These are phyloP conservation scores for Volvox africanus DNA, from an alignment of 139 green algal species.

Conservation along the genomic window DNA sequence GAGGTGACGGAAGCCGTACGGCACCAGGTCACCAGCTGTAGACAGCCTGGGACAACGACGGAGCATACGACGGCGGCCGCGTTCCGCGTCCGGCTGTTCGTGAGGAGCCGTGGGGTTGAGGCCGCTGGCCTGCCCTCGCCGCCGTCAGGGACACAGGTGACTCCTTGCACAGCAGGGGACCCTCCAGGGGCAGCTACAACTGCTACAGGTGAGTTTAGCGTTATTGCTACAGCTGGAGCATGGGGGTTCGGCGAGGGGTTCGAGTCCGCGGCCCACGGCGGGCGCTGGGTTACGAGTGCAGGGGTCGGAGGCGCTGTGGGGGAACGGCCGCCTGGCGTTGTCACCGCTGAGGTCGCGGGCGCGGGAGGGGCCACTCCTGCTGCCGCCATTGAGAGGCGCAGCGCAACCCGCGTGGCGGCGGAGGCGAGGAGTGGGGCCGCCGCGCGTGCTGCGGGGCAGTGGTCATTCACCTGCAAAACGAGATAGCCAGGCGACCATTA, in stretches of 20 bases:
- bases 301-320: not conserved
- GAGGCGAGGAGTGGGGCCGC: not conserved
- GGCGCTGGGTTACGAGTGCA: not conserved
- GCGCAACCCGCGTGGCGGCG: not conserved
- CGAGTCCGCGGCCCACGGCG: not conserved
- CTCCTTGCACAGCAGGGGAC: not conserved
- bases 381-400: not conserved
- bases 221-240: not conserved
- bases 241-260: too few relatives aligned
- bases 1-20: not conserved
- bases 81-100: not conserved
- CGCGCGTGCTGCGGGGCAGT: not conserved
- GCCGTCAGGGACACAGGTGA: not conserved
- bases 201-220: not conserved
- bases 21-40: constrained; percentile 19
- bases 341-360: not conserved
- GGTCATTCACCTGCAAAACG: not conserved
- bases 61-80: not conserved
- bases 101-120: not conserved
- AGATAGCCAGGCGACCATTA: not conserved
- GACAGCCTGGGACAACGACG: not conserved
- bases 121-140: not conserved
- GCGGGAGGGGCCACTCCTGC: too few relatives aligned
- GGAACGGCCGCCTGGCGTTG: not conserved
- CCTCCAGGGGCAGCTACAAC: not conserved